Evolutionary conservation across 2,329 filamentous ascomycete genomes (phyloP).

Genomic region (Ascochyta fabae): DNA sequence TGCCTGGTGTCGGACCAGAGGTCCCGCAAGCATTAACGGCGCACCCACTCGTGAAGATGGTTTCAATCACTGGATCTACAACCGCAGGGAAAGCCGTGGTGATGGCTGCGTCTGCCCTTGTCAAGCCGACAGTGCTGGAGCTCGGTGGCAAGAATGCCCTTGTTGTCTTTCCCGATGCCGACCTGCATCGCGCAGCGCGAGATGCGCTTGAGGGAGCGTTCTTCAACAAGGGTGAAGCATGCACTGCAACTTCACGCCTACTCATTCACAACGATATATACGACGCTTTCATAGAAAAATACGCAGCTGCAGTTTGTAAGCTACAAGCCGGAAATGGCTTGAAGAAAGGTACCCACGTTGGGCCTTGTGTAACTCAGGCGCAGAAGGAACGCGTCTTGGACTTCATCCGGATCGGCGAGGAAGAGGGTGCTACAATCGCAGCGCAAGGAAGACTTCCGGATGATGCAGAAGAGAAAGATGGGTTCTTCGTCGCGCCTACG

Average conservation of each 20-base stretch:
- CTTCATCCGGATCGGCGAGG: too few relatives aligned
- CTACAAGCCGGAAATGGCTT: too few relatives aligned
- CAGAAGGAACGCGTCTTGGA: too few relatives aligned
- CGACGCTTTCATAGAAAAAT: background rate
- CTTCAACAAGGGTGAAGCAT: background rate
- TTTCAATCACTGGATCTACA: background rate
- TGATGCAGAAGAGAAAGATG: background rate
- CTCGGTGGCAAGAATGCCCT: background rate
- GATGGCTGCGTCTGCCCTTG: background rate
- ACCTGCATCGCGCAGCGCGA: background rate
- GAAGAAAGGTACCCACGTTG: too few relatives aligned
- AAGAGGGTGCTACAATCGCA: too few relatives aligned
- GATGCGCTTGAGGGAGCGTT: too few relatives aligned
- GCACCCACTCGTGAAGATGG: background rate
- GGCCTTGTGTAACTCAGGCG: too few relatives aligned
- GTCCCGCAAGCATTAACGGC: background rate
- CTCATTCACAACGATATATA: background rate
- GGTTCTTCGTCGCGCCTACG: background rate
- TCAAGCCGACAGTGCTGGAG: background rate
- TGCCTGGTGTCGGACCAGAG: background rate
- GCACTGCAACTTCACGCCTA: background rate
- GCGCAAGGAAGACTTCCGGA: too few relatives aligned
- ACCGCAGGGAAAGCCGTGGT: background rate
- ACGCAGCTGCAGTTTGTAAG: too few relatives aligned
- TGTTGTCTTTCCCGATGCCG: background rate